Evolutionary conservation across 2,329 filamentous ascomycete genomes (phyloP).

Genomic region (Ophiocordyceps camponoti-rufipedis): DNA sequence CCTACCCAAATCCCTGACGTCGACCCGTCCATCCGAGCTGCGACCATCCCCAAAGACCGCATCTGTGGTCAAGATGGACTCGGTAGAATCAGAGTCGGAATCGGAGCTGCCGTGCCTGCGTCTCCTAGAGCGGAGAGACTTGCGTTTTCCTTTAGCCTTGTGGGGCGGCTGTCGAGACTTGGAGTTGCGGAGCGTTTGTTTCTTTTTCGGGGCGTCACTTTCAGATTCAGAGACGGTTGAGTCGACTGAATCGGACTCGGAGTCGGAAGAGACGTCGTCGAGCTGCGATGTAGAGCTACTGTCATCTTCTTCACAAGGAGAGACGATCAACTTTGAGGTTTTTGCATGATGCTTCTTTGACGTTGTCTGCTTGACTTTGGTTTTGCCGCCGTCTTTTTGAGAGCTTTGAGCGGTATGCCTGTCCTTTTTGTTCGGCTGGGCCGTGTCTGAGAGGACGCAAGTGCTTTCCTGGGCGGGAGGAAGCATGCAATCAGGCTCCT

Average conservation of each 20-base stretch:
- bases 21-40: neutral
- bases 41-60: slow-evolving; percentile 1
- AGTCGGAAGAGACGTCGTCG: slow-evolving; percentile 2
- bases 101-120: neutral
- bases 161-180: neutral
- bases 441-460: neutral
- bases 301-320: neutral
- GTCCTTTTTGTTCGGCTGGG: neutral
- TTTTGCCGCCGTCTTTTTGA: slow-evolving; percentile 3
- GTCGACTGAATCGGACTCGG: slow-evolving; percentile 1
- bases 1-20: neutral
- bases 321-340: slow-evolving; percentile 3
- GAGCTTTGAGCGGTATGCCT: neutral
- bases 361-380: slow-evolving; percentile 1
- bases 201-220: neutral
- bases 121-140: neutral
- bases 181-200: neutral
- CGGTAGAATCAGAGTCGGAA: neutral
- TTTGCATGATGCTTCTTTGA: slow-evolving; percentile 5
- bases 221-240: slow-evolving; percentile 3
- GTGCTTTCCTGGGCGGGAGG: slow-evolving; percentile 1
- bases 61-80: neutral
- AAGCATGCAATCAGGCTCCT: neutral
- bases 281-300: slow-evolving; percentile 1
- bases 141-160: neutral